phyloP scores from a whole-genome alignment of 2,329 filamentous ascomycete species.

The Coleophoma crateriformis region DNA sequence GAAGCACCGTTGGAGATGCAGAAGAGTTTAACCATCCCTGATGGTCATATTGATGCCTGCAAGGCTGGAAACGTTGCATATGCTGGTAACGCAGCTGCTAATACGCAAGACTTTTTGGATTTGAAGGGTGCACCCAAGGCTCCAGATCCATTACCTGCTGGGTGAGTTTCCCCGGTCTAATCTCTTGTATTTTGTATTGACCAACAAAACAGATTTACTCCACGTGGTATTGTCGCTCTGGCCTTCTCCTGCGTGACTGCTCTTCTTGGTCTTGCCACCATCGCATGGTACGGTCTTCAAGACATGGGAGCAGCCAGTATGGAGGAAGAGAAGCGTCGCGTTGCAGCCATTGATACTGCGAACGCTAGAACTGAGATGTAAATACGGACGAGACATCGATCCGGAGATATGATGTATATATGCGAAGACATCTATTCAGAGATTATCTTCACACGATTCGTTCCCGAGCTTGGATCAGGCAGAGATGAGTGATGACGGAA shows the following conservation, averaged over 20 bases:
- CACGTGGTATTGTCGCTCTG: slow-evolving; percentile 24
- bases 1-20: slow-evolving; percentile 26
- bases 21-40: slow-evolving; percentile 47
- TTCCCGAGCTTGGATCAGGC: no score
- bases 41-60: slow-evolving; percentile 53
- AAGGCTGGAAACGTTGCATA: slow-evolving; percentile 41
- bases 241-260: slow-evolving; percentile 23
- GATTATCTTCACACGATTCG: no score
- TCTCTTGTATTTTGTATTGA: background rate
- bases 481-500: no score
- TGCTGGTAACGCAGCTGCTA: slow-evolving; percentile 70
- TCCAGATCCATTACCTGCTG: slow-evolving; percentile 18
- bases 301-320: slow-evolving; percentile 24
- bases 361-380: background rate
- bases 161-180: background rate
- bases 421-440: no score
- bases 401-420: no score
- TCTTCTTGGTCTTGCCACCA: slow-evolving; percentile 20
- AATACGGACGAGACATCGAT: no score
- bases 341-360: slow-evolving; percentile 5
- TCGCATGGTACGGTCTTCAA: slow-evolving; percentile 23
- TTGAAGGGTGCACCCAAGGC: slow-evolving; percentile 42
- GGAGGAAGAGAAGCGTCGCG: slow-evolving; percentile 14
- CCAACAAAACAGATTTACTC: slow-evolving; percentile 13
- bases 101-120: slow-evolving; percentile 58